phyloP scores from a whole-genome alignment of 1,284 basidiomycete genomes.

The Leucoagaricus sp. region DNA sequence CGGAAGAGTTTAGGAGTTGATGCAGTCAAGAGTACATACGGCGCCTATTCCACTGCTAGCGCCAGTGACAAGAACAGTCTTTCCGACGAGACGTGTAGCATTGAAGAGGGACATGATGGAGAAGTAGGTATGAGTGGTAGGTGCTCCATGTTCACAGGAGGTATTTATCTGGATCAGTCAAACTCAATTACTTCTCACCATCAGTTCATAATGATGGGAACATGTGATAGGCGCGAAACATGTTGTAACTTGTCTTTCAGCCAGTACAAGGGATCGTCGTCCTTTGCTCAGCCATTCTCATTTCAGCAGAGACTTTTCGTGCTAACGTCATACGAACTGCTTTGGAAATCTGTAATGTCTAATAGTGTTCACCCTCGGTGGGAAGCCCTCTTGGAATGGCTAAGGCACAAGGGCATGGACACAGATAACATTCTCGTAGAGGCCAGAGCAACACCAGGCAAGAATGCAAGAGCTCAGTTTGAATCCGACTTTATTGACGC shows the following conservation, averaged over 20 bases:
- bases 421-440: conserved; percentile 44
- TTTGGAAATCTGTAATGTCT: conserved; percentile 20
- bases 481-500: background rate
- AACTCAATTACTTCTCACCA: background rate
- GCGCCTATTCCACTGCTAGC: conserved; percentile 85
- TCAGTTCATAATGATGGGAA: conserved; percentile 14
- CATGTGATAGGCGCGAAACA: conserved; percentile 24
- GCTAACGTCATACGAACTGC: background rate
- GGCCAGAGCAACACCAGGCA: conserved; percentile 40
- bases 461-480: background rate
- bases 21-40: conserved; percentile 39
- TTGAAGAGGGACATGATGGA: conserved; percentile 75
- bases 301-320: too few relatives aligned
- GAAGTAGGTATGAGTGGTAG: conserved; percentile 15
- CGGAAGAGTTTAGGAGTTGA: background rate
- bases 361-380: conserved; percentile 42
- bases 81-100: conserved; percentile 73
- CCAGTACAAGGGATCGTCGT: background rate
- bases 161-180: background rate
- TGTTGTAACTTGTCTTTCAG: conserved; percentile 10
- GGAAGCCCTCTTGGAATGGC: conserved; percentile 57
- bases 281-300: background rate
- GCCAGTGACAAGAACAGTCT: conserved; percentile 87
- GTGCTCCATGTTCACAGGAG: conserved; percentile 1
- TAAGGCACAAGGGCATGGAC: conserved; percentile 54